Base-by-base conservation (phyloP, 495 filamentous ascomycete species). In the Neurospora sp. region DNA sequence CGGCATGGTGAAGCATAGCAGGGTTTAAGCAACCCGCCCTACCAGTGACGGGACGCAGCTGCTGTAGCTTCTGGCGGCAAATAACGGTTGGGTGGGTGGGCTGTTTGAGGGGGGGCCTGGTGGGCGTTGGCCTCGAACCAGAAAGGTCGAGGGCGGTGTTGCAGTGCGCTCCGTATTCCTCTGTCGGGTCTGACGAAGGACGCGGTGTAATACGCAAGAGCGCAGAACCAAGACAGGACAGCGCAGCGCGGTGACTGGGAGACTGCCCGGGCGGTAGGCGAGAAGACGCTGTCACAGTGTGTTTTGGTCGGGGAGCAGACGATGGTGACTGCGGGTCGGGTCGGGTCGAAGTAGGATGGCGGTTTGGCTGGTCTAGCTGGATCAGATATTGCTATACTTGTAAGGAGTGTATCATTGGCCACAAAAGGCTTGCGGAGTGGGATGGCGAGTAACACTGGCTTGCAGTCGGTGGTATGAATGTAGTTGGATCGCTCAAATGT, bases 1-100 rank as follows among this genome's bases (percentile, higher is more conserved):
- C 59, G 84, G 82, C 85, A 86, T 84, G 76, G 74, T 77, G 77
- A 74, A 81, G 76, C 78, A 81, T 83, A 77, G 78, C 80, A 80
- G 75, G 80, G 81, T 76, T 72, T 71, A 75, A 74, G 72, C 70
- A 75, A 72, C 76, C 78, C 79, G 74, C 74, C 76, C 73, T 70
- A 35, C 23, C 38, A 41, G 72, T 35, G 71, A 73, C 77, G 77
- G 79, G 72, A 75, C 69, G 69, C 75, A 69, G 72, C 76, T 70
- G 75, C 44, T 73, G 54, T 66, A 66, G 54, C 54, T 66, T 66
- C 27, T 66, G 54, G 54, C 54, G 14, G 54, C 54, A 66, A 66
- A 66, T 35, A 37, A 66, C 54, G 54, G 54, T 66, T 66, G 54
- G 54, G 54, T 35, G 54, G 27, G 27, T 66, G 54, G 54, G 27